Evolutionary conservation across 768 basidiomycete genomes (phyloP).

Genomic region (Lyophyllum atratum): DNA sequence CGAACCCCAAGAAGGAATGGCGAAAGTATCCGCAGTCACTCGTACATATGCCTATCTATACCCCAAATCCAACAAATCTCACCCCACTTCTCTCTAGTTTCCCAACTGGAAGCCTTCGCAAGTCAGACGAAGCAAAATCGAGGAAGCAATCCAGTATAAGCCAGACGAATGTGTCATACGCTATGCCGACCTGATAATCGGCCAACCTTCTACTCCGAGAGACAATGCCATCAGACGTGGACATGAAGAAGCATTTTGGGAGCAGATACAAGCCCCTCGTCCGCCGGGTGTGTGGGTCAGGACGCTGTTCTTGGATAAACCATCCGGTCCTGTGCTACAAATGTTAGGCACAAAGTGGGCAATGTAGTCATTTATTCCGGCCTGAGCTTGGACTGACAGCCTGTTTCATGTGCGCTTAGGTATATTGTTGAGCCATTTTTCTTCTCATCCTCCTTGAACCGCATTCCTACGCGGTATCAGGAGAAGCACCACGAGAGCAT

Average conservation of each 20-base stretch:
- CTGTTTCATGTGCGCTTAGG: conserved; percentile 36
- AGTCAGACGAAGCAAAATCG: conserved; percentile 34
- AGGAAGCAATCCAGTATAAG: conserved; percentile 7
- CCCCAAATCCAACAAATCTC: background rate
- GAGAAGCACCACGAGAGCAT: conserved; percentile 39
- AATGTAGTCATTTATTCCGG: background rate
- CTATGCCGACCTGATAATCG: background rate
- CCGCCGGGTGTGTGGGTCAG: background rate
- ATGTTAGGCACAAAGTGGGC: conserved; percentile 61
- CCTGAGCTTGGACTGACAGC: conserved; percentile 15
- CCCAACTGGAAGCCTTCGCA: conserved; percentile 42
- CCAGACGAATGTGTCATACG: background rate
- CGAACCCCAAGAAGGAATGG: conserved; percentile 24
- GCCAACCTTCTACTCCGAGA: conserved; percentile 38
- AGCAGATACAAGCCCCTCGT: conserved; percentile 1
- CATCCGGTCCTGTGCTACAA: conserved; percentile 53
- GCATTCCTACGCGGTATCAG: conserved; percentile 68
- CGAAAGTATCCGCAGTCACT: conserved; percentile 36
- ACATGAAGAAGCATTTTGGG: background rate
- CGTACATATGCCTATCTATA: background rate
- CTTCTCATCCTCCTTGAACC: conserved; percentile 63
- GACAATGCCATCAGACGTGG: background rate
- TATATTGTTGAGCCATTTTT: conserved; percentile 68
- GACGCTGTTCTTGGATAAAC: conserved; percentile 46
- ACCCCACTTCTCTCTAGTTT: conserved; percentile 22